Conservation (phyloP, 306 rosid species). For the Dalbergia cochinchinensis region DNA sequence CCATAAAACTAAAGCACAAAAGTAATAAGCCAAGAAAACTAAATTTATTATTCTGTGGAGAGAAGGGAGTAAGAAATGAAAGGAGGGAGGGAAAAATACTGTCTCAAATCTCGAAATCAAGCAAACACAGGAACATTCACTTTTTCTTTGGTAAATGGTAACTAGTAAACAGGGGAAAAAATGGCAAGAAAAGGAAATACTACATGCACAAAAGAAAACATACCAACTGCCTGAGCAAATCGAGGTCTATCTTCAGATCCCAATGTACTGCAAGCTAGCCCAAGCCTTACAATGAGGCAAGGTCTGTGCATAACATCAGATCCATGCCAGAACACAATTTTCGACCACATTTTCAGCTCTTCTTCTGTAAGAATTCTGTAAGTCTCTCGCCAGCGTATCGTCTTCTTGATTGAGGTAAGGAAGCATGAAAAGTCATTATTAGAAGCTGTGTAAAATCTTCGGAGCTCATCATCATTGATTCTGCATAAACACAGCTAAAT, state of each 20-base stretch:
- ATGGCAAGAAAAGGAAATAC: slow-evolving; percentile 22
- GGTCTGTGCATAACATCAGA: slow-evolving; percentile 71
- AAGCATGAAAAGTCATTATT: slow-evolving; percentile 69
- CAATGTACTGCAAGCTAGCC: slow-evolving; percentile 68
- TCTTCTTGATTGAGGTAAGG: slow-evolving; percentile 78
- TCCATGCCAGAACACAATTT: slow-evolving; percentile 82
- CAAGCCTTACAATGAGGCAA: slow-evolving; percentile 81
- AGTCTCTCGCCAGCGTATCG: slow-evolving; percentile 77
- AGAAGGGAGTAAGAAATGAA: slow-evolving; percentile 7
- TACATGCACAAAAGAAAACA: slow-evolving; percentile 53
- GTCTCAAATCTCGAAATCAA: background rate
- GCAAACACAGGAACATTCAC: background rate
- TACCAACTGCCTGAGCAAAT: slow-evolving; percentile 85
- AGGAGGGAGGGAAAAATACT: background rate
- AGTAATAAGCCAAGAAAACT: slow-evolving; percentile 13
- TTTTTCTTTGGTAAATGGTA: background rate
- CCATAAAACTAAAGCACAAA: slow-evolving; percentile 30
- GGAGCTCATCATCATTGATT: slow-evolving; percentile 71
- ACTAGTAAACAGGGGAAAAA: background rate
- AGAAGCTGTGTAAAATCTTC: slow-evolving; percentile 69
- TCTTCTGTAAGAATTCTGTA: slow-evolving; percentile 72
- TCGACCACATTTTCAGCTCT: slow-evolving; percentile 79
- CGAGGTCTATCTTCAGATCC: slow-evolving; percentile 74
- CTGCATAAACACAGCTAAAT: slow-evolving; percentile 71
- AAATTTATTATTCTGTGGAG: slow-evolving; percentile 11